Evolutionary conservation across 164 flowering plant genomes (phyloP).

Genomic region (Berberis vulgaris): DNA sequence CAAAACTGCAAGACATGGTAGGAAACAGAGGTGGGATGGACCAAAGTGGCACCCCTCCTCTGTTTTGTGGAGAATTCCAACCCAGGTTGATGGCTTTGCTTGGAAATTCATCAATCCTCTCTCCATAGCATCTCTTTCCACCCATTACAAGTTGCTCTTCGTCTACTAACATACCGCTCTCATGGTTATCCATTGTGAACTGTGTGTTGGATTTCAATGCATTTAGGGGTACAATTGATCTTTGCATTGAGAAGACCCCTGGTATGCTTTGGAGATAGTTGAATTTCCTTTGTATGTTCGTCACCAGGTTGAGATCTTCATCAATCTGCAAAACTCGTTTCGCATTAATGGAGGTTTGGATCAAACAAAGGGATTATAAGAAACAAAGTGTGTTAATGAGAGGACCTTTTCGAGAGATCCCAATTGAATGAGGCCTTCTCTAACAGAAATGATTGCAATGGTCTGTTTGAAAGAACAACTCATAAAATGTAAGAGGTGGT

Average conservation of each 20-base stretch:
- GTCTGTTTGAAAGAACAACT: slow-evolving; percentile 28
- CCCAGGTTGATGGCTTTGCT: slow-evolving; percentile 44
- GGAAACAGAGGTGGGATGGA: slow-evolving; percentile 49
- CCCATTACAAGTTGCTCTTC: slow-evolving; percentile 23
- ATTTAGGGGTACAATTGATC: slow-evolving; percentile 42
- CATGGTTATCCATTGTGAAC: slow-evolving; percentile 6
- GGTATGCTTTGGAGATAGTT: slow-evolving; percentile 65
- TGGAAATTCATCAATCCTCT: slow-evolving; percentile 17
- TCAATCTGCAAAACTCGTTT: slow-evolving; percentile 23
- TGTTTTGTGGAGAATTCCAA: slow-evolving; percentile 39
- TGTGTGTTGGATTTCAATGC: slow-evolving; percentile 18
- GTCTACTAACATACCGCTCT: slow-evolving; percentile 13
- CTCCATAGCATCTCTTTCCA: slow-evolving; percentile 30
- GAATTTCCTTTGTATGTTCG: slow-evolving; percentile 65
- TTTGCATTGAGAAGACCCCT: slow-evolving; percentile 47
- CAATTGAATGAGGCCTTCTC: slow-evolving; percentile 76
- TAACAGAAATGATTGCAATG: slow-evolving; percentile 61
- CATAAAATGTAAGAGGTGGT: background rate
- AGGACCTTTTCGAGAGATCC: slow-evolving; percentile 74
- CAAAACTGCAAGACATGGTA: slow-evolving; percentile 33
- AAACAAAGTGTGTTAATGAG: background rate
- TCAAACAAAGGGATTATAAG: no score
- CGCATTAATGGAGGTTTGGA: background rate
- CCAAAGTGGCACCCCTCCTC: slow-evolving; percentile 23
- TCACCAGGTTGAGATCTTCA: slow-evolving; percentile 69